A percentile compares a stretch with the other conserved stretches of the same genome.
Conservation (phyloP, 2,329 filamentous ascomycete genomes). For the Penicillium sp. region DNA sequence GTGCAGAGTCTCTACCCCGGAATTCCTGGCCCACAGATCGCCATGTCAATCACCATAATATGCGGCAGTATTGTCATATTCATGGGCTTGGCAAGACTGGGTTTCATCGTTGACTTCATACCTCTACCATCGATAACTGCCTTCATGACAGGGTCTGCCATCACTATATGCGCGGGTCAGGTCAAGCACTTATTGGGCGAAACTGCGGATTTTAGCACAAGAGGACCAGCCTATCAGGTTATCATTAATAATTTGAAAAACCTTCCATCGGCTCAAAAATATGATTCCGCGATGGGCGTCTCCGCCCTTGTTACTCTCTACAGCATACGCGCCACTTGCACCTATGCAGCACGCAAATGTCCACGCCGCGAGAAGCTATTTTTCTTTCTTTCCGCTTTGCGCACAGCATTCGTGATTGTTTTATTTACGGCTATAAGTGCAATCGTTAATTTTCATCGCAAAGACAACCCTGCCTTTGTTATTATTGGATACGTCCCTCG, state of each 20-base stretch:
- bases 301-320: slow-evolving; percentile 78
- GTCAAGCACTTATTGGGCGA: slow-evolving; percentile 79
- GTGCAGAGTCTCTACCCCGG: slow-evolving; percentile 59
- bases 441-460: slow-evolving; percentile 72
- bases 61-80: slow-evolving; percentile 53
- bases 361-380: slow-evolving; percentile 70
- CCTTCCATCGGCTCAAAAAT: slow-evolving; percentile 63
- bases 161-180: slow-evolving; percentile 83
- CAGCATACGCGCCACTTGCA: slow-evolving; percentile 67
- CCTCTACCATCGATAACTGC: slow-evolving; percentile 83
- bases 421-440: slow-evolving; percentile 87
- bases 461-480: slow-evolving; percentile 67
- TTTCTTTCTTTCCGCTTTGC: slow-evolving; percentile 87
- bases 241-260: slow-evolving; percentile 78
- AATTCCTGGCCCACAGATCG: slow-evolving; percentile 66
- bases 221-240: slow-evolving; percentile 76
- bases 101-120: slow-evolving; percentile 86
- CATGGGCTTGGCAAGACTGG: slow-evolving; percentile 7
- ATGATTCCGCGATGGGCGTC: slow-evolving; percentile 79
- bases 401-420: slow-evolving; percentile 85
- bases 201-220: slow-evolving; percentile 63
- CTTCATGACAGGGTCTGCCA: slow-evolving; percentile 91
- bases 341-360: slow-evolving; percentile 65
- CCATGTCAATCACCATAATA: slow-evolving; percentile 77
- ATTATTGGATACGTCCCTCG: slow-evolving; percentile 76